phyloP scores from a whole-genome alignment of 2,329 filamentous ascomycete species.

The Trichoderma guizhouense region DNA sequence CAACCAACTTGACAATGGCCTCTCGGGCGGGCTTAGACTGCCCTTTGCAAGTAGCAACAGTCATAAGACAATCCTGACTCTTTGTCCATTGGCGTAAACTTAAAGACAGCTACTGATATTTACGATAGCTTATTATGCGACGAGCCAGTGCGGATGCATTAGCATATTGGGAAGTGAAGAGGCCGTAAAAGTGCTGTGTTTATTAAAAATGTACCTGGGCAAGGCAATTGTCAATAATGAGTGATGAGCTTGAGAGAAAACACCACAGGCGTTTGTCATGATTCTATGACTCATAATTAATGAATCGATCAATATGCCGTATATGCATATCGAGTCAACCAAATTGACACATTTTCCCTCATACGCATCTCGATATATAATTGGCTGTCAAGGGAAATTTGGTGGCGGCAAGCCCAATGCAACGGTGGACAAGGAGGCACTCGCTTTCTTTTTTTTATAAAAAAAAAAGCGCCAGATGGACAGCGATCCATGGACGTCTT shows the following conservation, averaged over 20 bases:
- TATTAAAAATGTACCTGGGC: not conserved
- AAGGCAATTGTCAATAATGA: not conserved
- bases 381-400: not conserved
- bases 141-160: not conserved
- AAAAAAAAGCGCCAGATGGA: no score
- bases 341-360: not conserved
- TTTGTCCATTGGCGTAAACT: not conserved
- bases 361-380: not conserved
- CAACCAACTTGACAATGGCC: not conserved
- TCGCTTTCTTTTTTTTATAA: no score
- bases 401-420: not conserved
- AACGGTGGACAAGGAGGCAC: no score
- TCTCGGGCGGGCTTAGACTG: not conserved
- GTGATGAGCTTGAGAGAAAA: not conserved
- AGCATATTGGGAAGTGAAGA: not conserved
- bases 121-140: not conserved
- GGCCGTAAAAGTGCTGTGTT: not conserved
- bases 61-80: not conserved
- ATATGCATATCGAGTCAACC: not conserved
- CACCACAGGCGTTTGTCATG: not conserved
- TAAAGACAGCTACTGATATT: not conserved
- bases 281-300: not conserved
- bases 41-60: not conserved
- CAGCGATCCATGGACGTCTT: no score
- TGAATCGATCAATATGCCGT: not conserved